Evolutionary conservation across 1,139 yeast genomes (phyloP).

Genomic region (Saccharomyces pastorianus): DNA sequence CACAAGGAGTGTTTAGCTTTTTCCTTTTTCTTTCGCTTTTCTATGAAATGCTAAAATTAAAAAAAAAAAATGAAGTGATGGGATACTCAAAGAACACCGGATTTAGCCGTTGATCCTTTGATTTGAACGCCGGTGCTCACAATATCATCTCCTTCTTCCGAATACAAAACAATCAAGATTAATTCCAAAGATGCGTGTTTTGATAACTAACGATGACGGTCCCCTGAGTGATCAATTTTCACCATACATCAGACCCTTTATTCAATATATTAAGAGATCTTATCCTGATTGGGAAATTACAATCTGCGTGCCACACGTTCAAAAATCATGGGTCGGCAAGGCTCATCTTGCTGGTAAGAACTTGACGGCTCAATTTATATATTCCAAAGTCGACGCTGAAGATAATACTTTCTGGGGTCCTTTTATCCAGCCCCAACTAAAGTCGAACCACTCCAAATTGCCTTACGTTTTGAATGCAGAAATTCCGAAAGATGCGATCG

Average conservation of each 20-base stretch:
- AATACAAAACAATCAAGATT: no score
- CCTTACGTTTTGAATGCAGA: slow-evolving; percentile 20
- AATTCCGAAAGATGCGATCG: slow-evolving; percentile 41
- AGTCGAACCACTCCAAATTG: slow-evolving; percentile 9
- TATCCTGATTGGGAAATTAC: slow-evolving; percentile 78
- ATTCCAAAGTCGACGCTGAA: slow-evolving; percentile 40
- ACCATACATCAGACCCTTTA: slow-evolving; percentile 77
- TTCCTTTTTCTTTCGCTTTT: no score
- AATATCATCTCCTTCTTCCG: no score
- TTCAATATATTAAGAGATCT: slow-evolving; percentile 51
- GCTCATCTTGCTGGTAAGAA: slow-evolving; percentile 90
- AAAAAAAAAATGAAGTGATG: no score
- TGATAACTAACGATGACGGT: slow-evolving; percentile 88
- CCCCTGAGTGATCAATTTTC: slow-evolving; percentile 77
- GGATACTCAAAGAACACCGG: no score
- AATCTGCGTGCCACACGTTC: slow-evolving; percentile 75
- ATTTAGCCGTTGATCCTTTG: no score
- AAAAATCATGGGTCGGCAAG: slow-evolving; percentile 93
- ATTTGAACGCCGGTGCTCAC: no score
- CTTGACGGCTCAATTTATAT: slow-evolving; percentile 59
- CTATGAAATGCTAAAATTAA: no score
- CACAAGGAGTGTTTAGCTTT: no score
- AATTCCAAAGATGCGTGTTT: slow-evolving; percentile 17
- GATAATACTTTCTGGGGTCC: slow-evolving; percentile 64
- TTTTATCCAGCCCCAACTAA: slow-evolving; percentile 40